Percentiles rank a stretch among this genome's conserved stretches.
phyloP scores from a whole-genome alignment of 495 filamentous ascomycete species.

The Talaromyces liani region DNA sequence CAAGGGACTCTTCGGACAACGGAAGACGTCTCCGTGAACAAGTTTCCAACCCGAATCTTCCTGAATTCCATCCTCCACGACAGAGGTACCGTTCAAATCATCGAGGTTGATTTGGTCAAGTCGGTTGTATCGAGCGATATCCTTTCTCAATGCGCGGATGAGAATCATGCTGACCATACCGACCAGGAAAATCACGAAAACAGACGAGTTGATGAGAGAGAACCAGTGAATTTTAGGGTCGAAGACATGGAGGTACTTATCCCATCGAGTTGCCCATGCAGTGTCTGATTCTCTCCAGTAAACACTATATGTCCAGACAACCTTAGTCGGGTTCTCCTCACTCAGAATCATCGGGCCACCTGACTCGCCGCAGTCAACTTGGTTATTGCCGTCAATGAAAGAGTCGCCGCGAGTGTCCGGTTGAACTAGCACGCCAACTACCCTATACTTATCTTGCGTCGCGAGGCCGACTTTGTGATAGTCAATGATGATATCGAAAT shows the following conservation, averaged over 20 bases:
- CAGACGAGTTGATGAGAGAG: constrained; percentile 86
- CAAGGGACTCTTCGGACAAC: constrained; percentile 73
- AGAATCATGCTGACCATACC: constrained; percentile 87
- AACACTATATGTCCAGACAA: constrained; percentile 86
- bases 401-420: constrained; percentile 64
- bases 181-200: constrained; percentile 87
- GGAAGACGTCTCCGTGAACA: constrained; percentile 96
- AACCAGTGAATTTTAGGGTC: constrained; percentile 99
- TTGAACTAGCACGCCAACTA: constrained; percentile 85
- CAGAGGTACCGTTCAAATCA: constrained; percentile 67
- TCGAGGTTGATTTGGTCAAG: constrained; percentile 81
- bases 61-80: constrained; percentile 85
- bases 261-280: constrained; percentile 93
- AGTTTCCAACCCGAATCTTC: constrained; percentile 99
- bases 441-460: constrained; percentile 58
- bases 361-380: constrained; percentile 52
- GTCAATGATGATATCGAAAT: constrained; percentile 90
- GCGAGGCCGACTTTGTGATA: constrained; percentile 63
- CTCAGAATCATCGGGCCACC: constrained; percentile 48
- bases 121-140: constrained; percentile 92
- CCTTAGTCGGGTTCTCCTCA: constrained; percentile 59
- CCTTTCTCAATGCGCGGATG: constrained; percentile 77
- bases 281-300: constrained; percentile 73
- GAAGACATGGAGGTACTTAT: constrained; percentile 93
- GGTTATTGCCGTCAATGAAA: constrained; percentile 41